Percentiles rank a stretch among this genome's conserved stretches.
These are phyloP conservation scores for Metarhizium album DNA, from an alignment of 2,329 filamentous ascomycete species.

Conservation along the genomic window DNA sequence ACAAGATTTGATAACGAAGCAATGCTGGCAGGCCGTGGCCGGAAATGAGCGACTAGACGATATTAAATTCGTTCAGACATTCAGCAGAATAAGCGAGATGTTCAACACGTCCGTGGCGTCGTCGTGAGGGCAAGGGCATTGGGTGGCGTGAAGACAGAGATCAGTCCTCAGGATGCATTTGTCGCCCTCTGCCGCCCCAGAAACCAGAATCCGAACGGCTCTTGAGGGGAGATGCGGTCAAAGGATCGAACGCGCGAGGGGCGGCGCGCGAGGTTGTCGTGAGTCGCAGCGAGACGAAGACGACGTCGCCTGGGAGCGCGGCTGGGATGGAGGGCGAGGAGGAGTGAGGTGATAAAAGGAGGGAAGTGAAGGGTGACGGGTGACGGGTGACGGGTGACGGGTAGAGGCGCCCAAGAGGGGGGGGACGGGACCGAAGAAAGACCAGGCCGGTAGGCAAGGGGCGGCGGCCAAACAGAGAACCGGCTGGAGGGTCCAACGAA, in stretches of 20 bases:
- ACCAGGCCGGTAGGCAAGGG: too few species aligned
- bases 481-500: too few species aligned
- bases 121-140: conserved; percentile 7
- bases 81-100: conserved; percentile 15
- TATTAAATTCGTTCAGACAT: conserved; percentile 17
- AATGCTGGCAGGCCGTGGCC: not conserved
- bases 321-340: conserved; percentile 17
- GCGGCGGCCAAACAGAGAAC: too few species aligned
- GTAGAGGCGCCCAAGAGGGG: not conserved
- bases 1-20: conserved; percentile 6
- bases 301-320: conserved; percentile 21
- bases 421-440: too few species aligned
- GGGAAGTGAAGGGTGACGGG: conserved; percentile 17
- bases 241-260: conserved; percentile 10
- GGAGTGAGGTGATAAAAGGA: conserved; percentile 16
- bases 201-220: conserved; percentile 16
- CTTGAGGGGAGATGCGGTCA: conserved; percentile 5
- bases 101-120: conserved; percentile 15
- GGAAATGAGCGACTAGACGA: conserved; percentile 38
- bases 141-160: conserved; percentile 11
- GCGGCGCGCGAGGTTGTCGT: conserved; percentile 18
- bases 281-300: conserved; percentile 18
- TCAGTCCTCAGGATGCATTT: conserved; percentile 23
- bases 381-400: conserved; percentile 13
- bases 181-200: conserved; percentile 18